Base-by-base conservation (phyloP, 345 rosid genomes). In the Salix brachista region DNA sequence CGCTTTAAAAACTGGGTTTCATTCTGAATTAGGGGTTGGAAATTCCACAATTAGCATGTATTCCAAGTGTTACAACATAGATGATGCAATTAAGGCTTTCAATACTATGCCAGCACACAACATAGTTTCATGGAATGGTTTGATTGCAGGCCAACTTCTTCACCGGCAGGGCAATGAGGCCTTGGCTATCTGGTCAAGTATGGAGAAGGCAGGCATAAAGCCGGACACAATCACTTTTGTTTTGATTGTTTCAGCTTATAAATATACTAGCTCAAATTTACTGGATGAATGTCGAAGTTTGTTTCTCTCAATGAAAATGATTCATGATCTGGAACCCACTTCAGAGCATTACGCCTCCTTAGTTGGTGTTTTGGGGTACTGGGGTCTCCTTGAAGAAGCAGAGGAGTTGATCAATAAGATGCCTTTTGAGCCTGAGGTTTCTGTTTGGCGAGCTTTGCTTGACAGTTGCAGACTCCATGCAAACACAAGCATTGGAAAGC, bases 351-450 rank as follows among this genome's bases (percentile, higher is more conserved):
- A 89, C 79, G 84, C 88, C 19, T 81, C 96, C 3, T 86, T 84
- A 25, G 75, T 89, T 19, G 21, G 90, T n/a, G 97, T 90, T 67
- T 71, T 93, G 42, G 97, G 97, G 70, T 82, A 80, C 62, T 91
- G 97, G 96, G 97, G 96, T 30, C 80, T 80, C 74, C 88, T 91
- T 16, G 91, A 93, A 77, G 93, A 87, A 84, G 97, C 99, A 3
- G 97, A 90, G 80, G 83, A 90, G 62, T 75, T 77, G 17, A 79
- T 95, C 44, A 52, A 69, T 66, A 70, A 76, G 0, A 88, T 89
- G 94, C 89, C 86, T 14, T 83, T 87, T 69, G 87, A 86, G 32
- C 90, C 96, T 0, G 82, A 88, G 61, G 81, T 82, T 78, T 84
- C 86, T 67, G 85, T 86, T 74, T 88, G 91, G 93, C 86, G 89